Evolutionary conservation across 768 basidiomycete genomes (phyloP).

Genomic region (Scleroderma citrinum): DNA sequence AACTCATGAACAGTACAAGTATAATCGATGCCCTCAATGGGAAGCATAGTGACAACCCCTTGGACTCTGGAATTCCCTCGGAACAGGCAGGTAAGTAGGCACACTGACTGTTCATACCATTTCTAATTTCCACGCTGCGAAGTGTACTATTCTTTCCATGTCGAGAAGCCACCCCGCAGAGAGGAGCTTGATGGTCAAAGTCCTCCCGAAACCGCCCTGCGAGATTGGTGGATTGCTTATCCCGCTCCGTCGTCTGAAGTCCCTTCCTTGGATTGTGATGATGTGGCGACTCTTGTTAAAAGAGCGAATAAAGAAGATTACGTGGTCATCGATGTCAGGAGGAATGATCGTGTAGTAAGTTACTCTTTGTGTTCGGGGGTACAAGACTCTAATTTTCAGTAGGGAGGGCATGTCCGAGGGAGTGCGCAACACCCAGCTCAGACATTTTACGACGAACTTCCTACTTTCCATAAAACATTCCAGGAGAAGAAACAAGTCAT

Average conservation of each 20-base stretch:
- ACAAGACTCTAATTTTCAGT: too few relatives aligned
- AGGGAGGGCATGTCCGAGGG: slow-evolving; percentile 52
- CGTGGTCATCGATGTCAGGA: slow-evolving; percentile 46
- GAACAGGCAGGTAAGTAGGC: not conserved
- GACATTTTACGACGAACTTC: slow-evolving; percentile 42
- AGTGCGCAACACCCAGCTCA: slow-evolving; percentile 46
- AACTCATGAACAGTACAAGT: slow-evolving; percentile 35
- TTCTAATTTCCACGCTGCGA: slow-evolving; percentile 20
- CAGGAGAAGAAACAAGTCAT: slow-evolving; percentile 37
- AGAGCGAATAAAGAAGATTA: slow-evolving; percentile 19
- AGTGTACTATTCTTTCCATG: slow-evolving; percentile 47
- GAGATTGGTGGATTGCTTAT: slow-evolving; percentile 51
- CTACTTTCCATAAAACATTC: slow-evolving; percentile 37
- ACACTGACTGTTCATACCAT: not conserved
- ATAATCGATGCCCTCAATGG: not conserved
- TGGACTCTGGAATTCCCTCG: too few relatives aligned
- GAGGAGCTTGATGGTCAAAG: slow-evolving; percentile 23
- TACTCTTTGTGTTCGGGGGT: not conserved
- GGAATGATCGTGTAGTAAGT: slow-evolving; percentile 41
- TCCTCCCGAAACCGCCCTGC: slow-evolving; percentile 20
- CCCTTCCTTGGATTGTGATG: slow-evolving; percentile 27
- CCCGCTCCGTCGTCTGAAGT: slow-evolving; percentile 33
- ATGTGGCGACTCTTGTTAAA: slow-evolving; percentile 31
- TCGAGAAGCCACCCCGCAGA: slow-evolving; percentile 9
- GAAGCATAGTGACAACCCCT: not conserved